These are phyloP conservation scores for Cystobasidium onofrii DNA, from an alignment of 768 basidiomycete genomes.

Conservation along the genomic window DNA sequence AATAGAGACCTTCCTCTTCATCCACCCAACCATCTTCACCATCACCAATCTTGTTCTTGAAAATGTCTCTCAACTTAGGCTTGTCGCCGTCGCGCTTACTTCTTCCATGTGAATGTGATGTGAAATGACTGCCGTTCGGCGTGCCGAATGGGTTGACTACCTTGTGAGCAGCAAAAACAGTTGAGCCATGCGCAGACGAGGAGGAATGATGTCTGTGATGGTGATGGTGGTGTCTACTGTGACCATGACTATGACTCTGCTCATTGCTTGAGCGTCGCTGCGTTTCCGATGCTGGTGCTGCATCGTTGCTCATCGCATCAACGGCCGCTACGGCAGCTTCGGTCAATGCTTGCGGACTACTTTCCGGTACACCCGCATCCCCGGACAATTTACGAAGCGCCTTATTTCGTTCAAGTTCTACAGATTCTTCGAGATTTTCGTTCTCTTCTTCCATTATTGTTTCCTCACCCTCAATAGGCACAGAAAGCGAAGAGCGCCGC, in stretches of 20 bases:
- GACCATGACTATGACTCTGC: slow-evolving; percentile 10
- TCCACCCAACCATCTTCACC: slow-evolving; percentile 31
- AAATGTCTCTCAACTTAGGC: slow-evolving; percentile 38
- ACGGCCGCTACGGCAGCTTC: not conserved
- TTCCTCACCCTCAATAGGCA: slow-evolving; percentile 13
- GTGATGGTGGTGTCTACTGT: not conserved
- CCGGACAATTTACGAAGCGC: slow-evolving; percentile 34
- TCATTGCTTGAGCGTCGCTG: not conserved
- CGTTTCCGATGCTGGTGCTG: not conserved
- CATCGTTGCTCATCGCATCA: not conserved
- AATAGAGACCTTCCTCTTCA: slow-evolving; percentile 35
- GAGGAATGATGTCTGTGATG: not conserved
- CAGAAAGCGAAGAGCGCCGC: slow-evolving; percentile 10
- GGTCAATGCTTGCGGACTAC: not conserved
- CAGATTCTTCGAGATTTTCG: not conserved
- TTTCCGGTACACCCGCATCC: not conserved
- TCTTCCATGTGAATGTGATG: not conserved
- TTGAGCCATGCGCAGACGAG: not conserved
- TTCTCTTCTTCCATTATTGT: slow-evolving; percentile 34
- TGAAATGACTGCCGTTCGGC: slow-evolving; percentile 27
- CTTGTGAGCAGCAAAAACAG: slow-evolving; percentile 41
- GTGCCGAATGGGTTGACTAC: slow-evolving; percentile 39
- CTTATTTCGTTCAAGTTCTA: slow-evolving; percentile 18
- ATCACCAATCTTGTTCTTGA: slow-evolving; percentile 18
- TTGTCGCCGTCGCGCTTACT: not conserved